phyloP scores from a whole-genome alignment of 2,329 filamentous ascomycete species.

The Phialocephala sp. region DNA sequence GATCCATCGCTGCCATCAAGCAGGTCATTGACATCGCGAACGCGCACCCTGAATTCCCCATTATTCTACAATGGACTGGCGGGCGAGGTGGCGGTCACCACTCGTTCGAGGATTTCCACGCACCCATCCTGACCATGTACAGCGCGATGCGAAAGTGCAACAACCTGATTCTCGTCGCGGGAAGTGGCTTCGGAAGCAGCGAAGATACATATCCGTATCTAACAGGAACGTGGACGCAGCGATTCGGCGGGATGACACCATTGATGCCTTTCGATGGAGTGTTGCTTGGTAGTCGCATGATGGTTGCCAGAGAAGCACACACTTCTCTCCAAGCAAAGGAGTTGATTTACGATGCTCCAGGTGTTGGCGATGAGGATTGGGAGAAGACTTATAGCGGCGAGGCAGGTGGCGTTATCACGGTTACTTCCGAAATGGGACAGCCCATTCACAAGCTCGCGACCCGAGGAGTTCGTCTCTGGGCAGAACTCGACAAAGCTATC shows the following conservation, averaged over 20 bases:
- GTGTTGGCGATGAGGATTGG: conserved; percentile 78
- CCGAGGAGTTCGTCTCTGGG: conserved; percentile 91
- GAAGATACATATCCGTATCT: conserved; percentile 91
- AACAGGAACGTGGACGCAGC: conserved; percentile 81
- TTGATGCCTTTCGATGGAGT: conserved; percentile 94
- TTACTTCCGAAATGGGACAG: conserved; percentile 97
- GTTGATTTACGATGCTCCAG: conserved; percentile 78
- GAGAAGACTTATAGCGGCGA: conserved; percentile 88
- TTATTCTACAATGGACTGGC: conserved; percentile 91
- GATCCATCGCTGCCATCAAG: conserved; percentile 83
- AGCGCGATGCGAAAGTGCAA: conserved; percentile 78
- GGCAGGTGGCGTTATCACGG: conserved; percentile 90
- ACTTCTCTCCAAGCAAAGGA: conserved; percentile 84
- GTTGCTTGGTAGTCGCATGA: conserved; percentile 87
- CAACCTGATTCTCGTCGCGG: conserved; percentile 86
- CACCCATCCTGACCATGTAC: conserved; percentile 87
- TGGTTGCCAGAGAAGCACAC: conserved; percentile 88
- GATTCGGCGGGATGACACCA: conserved; percentile 79
- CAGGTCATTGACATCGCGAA: conserved; percentile 87
- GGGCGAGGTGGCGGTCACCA: conserved; percentile 91
- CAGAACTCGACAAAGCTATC: conserved; percentile 97
- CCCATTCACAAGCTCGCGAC: conserved; percentile 98
- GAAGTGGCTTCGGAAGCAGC: conserved; percentile 85
- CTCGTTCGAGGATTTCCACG: conserved; percentile 91
- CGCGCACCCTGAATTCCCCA: conserved; percentile 84